Base-by-base conservation (phyloP, 345 rosid genomes). In the Carallia pectinifolia region DNA sequence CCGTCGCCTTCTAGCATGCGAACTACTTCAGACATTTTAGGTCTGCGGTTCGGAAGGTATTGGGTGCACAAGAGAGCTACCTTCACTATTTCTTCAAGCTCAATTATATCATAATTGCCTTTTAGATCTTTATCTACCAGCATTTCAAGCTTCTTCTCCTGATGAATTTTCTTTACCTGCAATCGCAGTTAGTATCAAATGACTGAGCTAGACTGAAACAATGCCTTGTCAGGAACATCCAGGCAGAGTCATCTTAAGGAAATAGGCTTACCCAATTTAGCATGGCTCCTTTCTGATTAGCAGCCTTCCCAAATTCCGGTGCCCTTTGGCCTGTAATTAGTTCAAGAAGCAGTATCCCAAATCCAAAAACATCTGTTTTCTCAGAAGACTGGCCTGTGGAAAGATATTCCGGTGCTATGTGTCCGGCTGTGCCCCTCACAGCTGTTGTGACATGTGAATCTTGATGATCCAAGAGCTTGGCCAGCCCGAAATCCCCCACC, bases 1-100 rank as follows among this genome's bases (percentile, higher is more conserved):
- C 99, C 99, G 65, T 94, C 99, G 16, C 99, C 99, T 85, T 94
- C 99, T 0, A 94, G 97, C 99, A 94, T 94, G 66, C 97, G 81
- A 39, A 94, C 95, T 61, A 91, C 99, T 82, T 94, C 99, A 0
- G 96, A 94, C 97, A 91, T 94, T 74, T 88, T 91, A 0, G 99
- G 99, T 74, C 99, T 87, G 16, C 88, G 88, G 58, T 83, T 89
- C 13, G 99, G 99, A 70, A 91, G 81, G 80, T 88, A 85, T 70
- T 94, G 99, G 34, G 97, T 94, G 83, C 96, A 85, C 54, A 94
- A 74, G 44, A 94, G 83, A 54, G 97, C 97, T 13, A 94, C 99
- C 79, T 90, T 88, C 50, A 90, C 97, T 78, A 94, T 91, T 72
- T 94, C 99, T 23, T 94, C 97, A 1, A 94, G 90, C 84, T 94